Conservation (phyloP, 768 basidiomycete species). For the Jaapia argillacea region DNA sequence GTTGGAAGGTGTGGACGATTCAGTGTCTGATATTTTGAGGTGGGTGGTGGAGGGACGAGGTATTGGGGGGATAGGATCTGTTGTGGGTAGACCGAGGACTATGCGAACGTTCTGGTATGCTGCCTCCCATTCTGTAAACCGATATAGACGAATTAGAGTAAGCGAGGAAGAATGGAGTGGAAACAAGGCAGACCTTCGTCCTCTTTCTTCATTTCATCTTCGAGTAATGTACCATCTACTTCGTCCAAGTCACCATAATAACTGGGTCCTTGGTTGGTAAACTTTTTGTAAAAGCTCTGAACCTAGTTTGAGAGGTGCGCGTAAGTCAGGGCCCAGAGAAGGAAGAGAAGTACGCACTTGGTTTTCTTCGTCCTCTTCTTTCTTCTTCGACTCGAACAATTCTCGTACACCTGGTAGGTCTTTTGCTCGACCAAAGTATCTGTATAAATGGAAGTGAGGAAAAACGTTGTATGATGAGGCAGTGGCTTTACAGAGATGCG, state of each 20-base stretch:
- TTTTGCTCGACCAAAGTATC: slow-evolving; percentile 95
- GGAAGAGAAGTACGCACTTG: no score
- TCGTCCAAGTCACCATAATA: slow-evolving; percentile 95
- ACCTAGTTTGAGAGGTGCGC: no score
- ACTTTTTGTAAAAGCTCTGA: slow-evolving; percentile 74
- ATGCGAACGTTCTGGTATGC: slow-evolving; percentile 45
- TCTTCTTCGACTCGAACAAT: slow-evolving; percentile 81
- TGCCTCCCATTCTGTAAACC: slow-evolving; percentile 51
- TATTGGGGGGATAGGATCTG: slow-evolving; percentile 42
- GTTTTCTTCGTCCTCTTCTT: slow-evolving; percentile 86
- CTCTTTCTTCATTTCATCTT: slow-evolving; percentile 64
- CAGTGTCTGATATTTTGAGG: slow-evolving; percentile 15
- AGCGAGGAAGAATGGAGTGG: neutral
- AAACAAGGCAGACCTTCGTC: slow-evolving; percentile 46
- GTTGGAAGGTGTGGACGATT: slow-evolving; percentile 10
- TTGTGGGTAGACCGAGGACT: slow-evolving; percentile 38
- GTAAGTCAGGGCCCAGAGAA: no score
- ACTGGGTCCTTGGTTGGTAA: slow-evolving; percentile 73
- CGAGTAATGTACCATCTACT: slow-evolving; percentile 50
- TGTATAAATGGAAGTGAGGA: slow-evolving; percentile 19
- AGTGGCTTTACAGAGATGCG: no score
- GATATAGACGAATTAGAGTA: neutral
- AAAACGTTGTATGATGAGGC: no score
- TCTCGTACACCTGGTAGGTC: slow-evolving; percentile 94
- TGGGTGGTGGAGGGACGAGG: slow-evolving; percentile 25